Conservation (phyloP, 208 protist genomes). For the Trichomonas gallinae region DNA sequence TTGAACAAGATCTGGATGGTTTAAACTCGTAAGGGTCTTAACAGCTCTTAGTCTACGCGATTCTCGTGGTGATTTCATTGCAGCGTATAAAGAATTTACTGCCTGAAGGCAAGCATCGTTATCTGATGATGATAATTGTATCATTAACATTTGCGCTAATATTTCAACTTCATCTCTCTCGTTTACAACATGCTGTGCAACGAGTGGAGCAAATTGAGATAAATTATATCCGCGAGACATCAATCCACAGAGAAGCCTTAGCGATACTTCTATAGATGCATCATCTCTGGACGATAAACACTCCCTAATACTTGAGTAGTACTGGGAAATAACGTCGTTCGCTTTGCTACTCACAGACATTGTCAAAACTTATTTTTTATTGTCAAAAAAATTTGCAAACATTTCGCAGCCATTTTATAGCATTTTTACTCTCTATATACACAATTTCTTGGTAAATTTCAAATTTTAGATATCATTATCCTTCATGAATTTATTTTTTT, state of each 20-base stretch:
- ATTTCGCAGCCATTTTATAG: too few relatives aligned
- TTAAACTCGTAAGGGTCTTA: background rate
- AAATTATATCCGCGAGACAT: background rate
- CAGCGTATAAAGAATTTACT: background rate
- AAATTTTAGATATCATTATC: too few relatives aligned
- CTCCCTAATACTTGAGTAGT: background rate
- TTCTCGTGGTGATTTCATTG: background rate
- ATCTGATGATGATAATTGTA: background rate
- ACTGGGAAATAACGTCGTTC: background rate
- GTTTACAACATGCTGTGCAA: background rate
- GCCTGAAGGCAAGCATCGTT: background rate
- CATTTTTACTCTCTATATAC: too few relatives aligned
- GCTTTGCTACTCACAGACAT: background rate
- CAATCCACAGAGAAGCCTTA: background rate
- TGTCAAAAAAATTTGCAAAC: too few relatives aligned
- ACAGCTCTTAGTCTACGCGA: background rate
- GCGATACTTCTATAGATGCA: background rate
- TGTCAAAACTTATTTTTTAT: background rate
- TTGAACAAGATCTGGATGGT: background rate
- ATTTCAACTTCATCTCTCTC: background rate
- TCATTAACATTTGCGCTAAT: background rate
- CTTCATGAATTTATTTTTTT: too few relatives aligned
- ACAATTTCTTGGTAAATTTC: too few relatives aligned
- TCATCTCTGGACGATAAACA: background rate
- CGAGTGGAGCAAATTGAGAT: background rate